Base-by-base conservation (phyloP, 139 green algal species). In the Chlorella sorokiniana region DNA sequence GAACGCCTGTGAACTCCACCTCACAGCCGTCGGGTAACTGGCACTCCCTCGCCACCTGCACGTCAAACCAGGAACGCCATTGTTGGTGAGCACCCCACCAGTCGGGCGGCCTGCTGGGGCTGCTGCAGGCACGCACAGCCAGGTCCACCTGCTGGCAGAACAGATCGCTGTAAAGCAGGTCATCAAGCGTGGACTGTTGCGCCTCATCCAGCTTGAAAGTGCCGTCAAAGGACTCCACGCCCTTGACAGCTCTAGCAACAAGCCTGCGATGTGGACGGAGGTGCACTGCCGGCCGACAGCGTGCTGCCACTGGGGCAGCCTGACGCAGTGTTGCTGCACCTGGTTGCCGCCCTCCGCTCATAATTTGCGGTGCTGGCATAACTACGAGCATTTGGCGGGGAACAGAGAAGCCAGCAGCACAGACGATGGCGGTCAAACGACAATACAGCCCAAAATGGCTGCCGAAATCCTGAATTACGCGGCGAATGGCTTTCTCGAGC, bases 1-100 rank as follows among this genome's bases (percentile, higher is more conserved):
- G 62, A 14, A 78, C n/a, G 0, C 72, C 85, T 20, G 85, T 77
- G 61, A 88, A 88, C 40, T 83, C 67, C 11, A 83, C 54, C 18
- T 38, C 33, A 1, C 63, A 37, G 23, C n/a, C 79, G 38, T 82
- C 82, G 6, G 67, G 67, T 20, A 86, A 45, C 45, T 86, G 81
- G 61, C 76, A 81, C 16, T 81, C 56, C 2, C 62, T 41, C n/a
- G 40, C 76, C 29, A 81, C 76, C 76, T 81, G 76, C 52, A 51
- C 4, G 29, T 29, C 6, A 1, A 33, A 16, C 2, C n/a, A 33
- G 61, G 61, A 10, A 33, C 20, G 27, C 25, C 33, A 25, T 9
- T 9, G 61, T 68, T 68, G n/a, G 23, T 33, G 61, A n/a, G 1
- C 27, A 33, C 61, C 61, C 61, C 61, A 68, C 3, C 61, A 10